phyloP scores from a whole-genome alignment of 1,284 basidiomycete genomes.

The Blastosporella zonata region DNA sequence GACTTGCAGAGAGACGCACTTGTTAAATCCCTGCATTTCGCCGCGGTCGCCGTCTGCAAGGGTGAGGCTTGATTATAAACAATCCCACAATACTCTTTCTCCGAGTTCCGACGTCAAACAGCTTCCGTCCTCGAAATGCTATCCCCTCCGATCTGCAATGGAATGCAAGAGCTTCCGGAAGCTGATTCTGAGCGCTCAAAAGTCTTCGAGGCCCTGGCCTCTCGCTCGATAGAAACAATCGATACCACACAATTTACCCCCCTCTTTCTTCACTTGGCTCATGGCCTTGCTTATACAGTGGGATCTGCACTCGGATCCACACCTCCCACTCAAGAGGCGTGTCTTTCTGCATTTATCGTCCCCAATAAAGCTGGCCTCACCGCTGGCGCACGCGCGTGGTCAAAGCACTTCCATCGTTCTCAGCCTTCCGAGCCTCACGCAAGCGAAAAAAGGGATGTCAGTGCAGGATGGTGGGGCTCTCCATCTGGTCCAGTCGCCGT shows the following conservation, averaged over 20 bases:
- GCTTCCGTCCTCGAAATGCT: background rate
- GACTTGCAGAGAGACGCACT: constrained; percentile 32
- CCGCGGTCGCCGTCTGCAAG: background rate
- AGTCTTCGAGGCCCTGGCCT: constrained; percentile 23
- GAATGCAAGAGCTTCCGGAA: constrained; percentile 39
- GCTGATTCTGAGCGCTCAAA: constrained; percentile 34
- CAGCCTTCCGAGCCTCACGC: constrained; percentile 18
- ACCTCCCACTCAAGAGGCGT: constrained; percentile 42
- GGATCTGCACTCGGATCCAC: constrained; percentile 55
- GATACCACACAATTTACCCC: constrained; percentile 21
- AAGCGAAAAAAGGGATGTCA: constrained; percentile 17
- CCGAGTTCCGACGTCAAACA: no score
- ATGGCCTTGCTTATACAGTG: constrained; percentile 51
- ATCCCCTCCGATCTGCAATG: constrained; percentile 37
- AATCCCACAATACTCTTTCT: no score
- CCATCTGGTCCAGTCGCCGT: constrained; percentile 46
- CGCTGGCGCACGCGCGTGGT: constrained; percentile 57
- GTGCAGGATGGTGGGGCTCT: constrained; percentile 54
- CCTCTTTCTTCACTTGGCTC: constrained; percentile 41
- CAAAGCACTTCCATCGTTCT: constrained; percentile 57
- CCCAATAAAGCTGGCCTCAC: constrained; percentile 47
- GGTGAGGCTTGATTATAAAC: no score
- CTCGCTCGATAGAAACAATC: constrained; percentile 9
- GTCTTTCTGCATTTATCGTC: constrained; percentile 45
- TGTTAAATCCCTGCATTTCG: constrained; percentile 66